Evolutionary conservation across 2,329 filamentous ascomycete genomes (phyloP), one percentile per base, ranked within the genome.

Genomic region (Alternaria hordeiaustralica): DNA sequence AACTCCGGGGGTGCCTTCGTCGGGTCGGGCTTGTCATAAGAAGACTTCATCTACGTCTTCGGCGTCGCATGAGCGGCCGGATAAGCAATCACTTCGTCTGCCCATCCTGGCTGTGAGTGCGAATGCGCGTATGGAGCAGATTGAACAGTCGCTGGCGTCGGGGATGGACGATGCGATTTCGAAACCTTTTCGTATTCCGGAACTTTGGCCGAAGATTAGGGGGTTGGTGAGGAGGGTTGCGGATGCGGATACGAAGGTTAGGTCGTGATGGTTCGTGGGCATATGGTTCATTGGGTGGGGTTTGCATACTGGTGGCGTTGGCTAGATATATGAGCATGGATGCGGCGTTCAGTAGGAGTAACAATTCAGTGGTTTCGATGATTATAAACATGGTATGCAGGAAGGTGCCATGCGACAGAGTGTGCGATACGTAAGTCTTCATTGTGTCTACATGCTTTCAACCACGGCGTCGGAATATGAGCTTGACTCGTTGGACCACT

Each of bases 31-130:
- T 41, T 56, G 18, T 43, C 58, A 28, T 30, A 50, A 12, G 3
- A 49, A 25, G 55, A 46, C 5, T 2, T 45, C 8, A 2, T 63
- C 45, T 20, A 18, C 60, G 10, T 30, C 50, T 3, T 45, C 50
- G 15, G n/a, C 30, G 5, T 55, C 56, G 20, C 50, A 55, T 5
- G 26, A 45, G 21, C 36, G 26, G 1, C 10, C 50, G 5, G 54
- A 65, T 1, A 51, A 56, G 10, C 25, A 61, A 5, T 44, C 13
- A 7, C 33, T 59, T 1, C 67, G 72, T 11, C 54, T 78, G 5
- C 75, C 75, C 4, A 74, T 79, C 11, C 61, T 79, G 5, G 77
- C 76, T 11, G 75, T 79, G 3, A 80, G 75, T 45, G 76, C 77
- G 2, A 79, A 80, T 65, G 78, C 76, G 6, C 66, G 78, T 23